These are phyloP conservation scores for Austroboletus niveus DNA, from an alignment of 1,284 basidiomycete genomes.

Conservation along the genomic window DNA sequence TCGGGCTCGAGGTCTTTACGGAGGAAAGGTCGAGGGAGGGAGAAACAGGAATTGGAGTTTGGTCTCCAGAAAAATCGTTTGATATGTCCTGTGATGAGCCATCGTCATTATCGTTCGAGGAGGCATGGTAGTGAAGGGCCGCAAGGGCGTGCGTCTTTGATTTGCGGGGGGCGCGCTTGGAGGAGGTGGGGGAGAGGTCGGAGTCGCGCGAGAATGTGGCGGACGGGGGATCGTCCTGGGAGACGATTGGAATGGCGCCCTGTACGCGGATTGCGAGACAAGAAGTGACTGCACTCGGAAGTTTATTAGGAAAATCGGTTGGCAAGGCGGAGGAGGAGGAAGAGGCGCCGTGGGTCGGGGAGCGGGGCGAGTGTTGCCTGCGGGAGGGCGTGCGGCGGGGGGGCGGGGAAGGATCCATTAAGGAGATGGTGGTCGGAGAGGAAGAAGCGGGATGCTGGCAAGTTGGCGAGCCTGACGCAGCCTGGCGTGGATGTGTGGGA, in stretches of 20 bases:
- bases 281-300: conserved; percentile 44
- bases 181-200: conserved; percentile 34
- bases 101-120: conserved; percentile 51
- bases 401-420: conserved; percentile 15
- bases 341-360: conserved; percentile 22
- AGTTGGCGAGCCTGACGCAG: conserved; percentile 13
- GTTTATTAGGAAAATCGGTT: conserved; percentile 40
- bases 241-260: conserved; percentile 44
- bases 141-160: conserved; percentile 82
- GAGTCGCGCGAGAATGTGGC: conserved; percentile 19
- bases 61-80: conserved; percentile 47
- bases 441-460: conserved; percentile 3
- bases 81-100: conserved; percentile 39
- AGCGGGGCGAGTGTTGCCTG: conserved; percentile 31
- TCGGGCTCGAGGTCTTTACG: conserved; percentile 64
- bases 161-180: conserved; percentile 76
- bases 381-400: conserved; percentile 30
- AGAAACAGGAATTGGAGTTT: conserved; percentile 57
- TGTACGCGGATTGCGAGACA: conserved; percentile 53
- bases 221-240: conserved; percentile 26
- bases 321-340: conserved; percentile 29
- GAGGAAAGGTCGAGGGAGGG: conserved; percentile 62
- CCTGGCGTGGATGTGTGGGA: conserved; percentile 37
- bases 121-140: conserved; percentile 66
- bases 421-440: conserved; percentile 2